Evolutionary conservation across 2,329 filamentous ascomycete genomes (phyloP), one percentile per base, ranked within the genome.

Genomic region (Parascedosporium putredinis): DNA sequence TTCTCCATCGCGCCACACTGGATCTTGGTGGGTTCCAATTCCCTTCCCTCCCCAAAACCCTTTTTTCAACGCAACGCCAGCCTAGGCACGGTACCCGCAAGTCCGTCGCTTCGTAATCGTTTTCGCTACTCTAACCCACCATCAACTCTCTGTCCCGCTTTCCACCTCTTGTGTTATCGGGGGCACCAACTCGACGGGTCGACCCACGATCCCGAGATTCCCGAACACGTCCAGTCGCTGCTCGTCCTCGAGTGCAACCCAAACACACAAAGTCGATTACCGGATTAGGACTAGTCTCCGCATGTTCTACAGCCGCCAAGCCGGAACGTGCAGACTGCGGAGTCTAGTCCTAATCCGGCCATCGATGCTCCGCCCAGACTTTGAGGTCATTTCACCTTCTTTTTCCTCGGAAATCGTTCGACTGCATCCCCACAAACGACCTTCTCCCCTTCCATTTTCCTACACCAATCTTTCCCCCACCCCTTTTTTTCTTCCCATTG

Each of bases 271-370:
- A 24, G 36, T 25, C 40, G 18, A 42, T 47, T 47, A 34, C 59
- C 53, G 12, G 49, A 61, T 50, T 49, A 49, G 55, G 53, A 55
- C 57, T 67, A 67, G 60, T 61, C 63, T 63, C 64, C 64, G 64
- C 56, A 47, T 40, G 47, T 29, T 7, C 12, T 25, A 29, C 9
- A 9, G 52, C 22, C 44, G 29, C 50, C 22, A 51, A 40, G 40
- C n/a, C 46, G 29, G 14, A 44, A 25, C 25, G 40, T 51, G 45
- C 25, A 16, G 16, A 50, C 18, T 45, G 53, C 61, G 60, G 61
- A 58, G 60, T 56, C 59, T 64, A 63, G 58, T 60, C 60, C 58
- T 59, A 3, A 55, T 59, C 40, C 3, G 55, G 55, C 25, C 42
- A 47, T 36, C 49, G n/a, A 53, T 46, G 5, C 22, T 16, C 38